phyloP scores from a whole-genome alignment of 2,329 filamentous ascomycete genomes.

The Pochonia chlamydosporia region DNA sequence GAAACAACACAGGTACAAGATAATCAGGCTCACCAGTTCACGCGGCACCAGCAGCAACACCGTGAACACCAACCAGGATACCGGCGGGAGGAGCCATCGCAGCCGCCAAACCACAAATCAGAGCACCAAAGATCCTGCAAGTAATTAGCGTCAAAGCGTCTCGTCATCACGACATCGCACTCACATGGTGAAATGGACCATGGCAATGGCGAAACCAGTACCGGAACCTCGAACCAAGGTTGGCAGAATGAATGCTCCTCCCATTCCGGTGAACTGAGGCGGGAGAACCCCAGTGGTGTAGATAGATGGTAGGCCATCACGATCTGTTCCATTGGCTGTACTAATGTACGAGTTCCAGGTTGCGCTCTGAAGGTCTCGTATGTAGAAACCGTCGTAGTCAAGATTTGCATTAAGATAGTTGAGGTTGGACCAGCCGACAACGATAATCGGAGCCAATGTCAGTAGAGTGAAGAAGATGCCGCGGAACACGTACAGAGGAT shows the following conservation, averaged over 20 bases:
- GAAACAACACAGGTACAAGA: background rate
- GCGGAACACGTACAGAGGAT: constrained; percentile 18
- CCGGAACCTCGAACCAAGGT: background rate
- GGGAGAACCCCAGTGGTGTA: too few species aligned
- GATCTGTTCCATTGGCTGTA: too few species aligned
- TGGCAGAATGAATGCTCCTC: constrained; percentile 1
- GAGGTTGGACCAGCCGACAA: constrained; percentile 11
- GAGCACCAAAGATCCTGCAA: constrained; percentile 14
- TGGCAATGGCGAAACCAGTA: constrained; percentile 6
- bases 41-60: background rate
- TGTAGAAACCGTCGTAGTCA: too few species aligned
- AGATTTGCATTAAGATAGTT: background rate
- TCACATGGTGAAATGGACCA: constrained; percentile 20
- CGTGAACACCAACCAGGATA: background rate
- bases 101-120: constrained; percentile 14
- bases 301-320: too few species aligned
- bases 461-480: constrained; percentile 17
- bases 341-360: too few species aligned
- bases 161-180: background rate
- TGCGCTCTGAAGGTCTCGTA: too few species aligned
- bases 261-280: background rate
- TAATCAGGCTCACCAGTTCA: background rate
- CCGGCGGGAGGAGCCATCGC: constrained; percentile 6
- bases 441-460: constrained; percentile 11
- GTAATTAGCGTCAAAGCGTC: constrained; percentile 9